Evolutionary conservation across 116 monocot species (phyloP).

Genomic region (Cymodocea nodosa): DNA sequence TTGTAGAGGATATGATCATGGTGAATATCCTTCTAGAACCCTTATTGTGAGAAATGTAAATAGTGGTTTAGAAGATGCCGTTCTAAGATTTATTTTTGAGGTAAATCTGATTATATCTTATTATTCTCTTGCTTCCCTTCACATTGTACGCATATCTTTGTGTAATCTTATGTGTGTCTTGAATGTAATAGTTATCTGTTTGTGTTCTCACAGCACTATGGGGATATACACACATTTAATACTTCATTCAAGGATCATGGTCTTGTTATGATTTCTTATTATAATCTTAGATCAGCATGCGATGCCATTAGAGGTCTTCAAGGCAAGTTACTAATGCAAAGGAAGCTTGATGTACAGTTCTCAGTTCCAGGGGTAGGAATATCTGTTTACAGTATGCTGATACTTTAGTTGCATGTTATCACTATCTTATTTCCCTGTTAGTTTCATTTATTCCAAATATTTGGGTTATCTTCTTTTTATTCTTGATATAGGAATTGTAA

Average conservation of each 20-base stretch:
- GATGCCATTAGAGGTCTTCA: constrained; percentile 70
- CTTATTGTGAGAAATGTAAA: constrained; percentile 61
- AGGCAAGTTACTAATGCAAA: constrained; percentile 41
- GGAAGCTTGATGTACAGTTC: constrained; percentile 63
- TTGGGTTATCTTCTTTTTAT: too few relatives aligned
- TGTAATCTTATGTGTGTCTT: neutral
- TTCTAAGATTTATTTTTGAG: constrained; percentile 58
- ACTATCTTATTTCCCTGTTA: too few relatives aligned
- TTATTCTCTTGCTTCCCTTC: neutral
- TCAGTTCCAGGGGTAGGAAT: constrained; percentile 59
- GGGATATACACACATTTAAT: constrained; percentile 55
- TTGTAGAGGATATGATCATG: constrained; percentile 25
- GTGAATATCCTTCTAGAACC: constrained; percentile 58
- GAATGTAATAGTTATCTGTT: neutral
- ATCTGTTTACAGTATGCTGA: neutral
- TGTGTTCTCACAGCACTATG: constrained; percentile 47
- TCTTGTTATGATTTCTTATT: constrained; percentile 77
- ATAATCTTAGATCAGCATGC: constrained; percentile 71
- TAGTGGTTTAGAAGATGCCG: constrained; percentile 50
- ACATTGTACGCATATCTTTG: too few relatives aligned
- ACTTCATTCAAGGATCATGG: constrained; percentile 67
- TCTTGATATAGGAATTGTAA: too few relatives aligned
- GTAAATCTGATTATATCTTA: constrained; percentile 10
- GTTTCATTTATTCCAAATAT: too few relatives aligned
- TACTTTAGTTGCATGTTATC: too few relatives aligned